phyloP scores from a whole-genome alignment of 2,329 filamentous ascomycete genomes.

The Ceratocystis colombiana region DNA sequence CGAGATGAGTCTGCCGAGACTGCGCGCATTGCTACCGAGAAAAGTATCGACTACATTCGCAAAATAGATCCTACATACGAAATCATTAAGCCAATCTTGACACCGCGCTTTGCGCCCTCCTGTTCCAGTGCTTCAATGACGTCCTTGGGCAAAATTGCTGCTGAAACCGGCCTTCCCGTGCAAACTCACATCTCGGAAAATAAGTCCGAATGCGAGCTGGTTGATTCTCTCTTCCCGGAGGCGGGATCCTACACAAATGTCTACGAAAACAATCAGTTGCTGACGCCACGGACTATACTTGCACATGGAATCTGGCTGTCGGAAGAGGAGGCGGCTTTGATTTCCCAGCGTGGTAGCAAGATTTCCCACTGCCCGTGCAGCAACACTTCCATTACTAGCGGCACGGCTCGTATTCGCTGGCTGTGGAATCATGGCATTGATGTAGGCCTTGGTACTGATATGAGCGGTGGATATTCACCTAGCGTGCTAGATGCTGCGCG shows the following conservation, averaged over 20 bases:
- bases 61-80: slow-evolving; percentile 53
- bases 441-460: slow-evolving; percentile 82
- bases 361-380: slow-evolving; percentile 80
- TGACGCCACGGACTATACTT: slow-evolving; percentile 65
- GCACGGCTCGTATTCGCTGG: slow-evolving; percentile 63
- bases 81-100: slow-evolving; percentile 70
- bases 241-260: slow-evolving; percentile 59
- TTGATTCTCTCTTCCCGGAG: slow-evolving; percentile 58
- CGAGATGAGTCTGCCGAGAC: slow-evolving; percentile 56
- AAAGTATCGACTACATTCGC: slow-evolving; percentile 56
- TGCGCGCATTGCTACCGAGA: slow-evolving; percentile 46
- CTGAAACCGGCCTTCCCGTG: slow-evolving; percentile 53
- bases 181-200: slow-evolving; percentile 94
- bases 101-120: slow-evolving; percentile 56
- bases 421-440: slow-evolving; percentile 64
- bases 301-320: slow-evolving; percentile 75
- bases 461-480: slow-evolving; percentile 76
- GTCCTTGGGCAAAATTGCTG: slow-evolving; percentile 54
- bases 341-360: slow-evolving; percentile 52
- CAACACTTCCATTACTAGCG: slow-evolving; percentile 73
- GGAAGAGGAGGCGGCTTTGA: slow-evolving; percentile 53
- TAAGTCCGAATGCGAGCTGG: slow-evolving; percentile 58
- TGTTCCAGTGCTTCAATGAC: slow-evolving; percentile 52
- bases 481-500: slow-evolving; percentile 74
- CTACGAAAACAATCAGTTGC: slow-evolving; percentile 62